Percentiles rank a stretch among this genome's conserved stretches.
phyloP scores from a whole-genome alignment of 305 asterid species.

The Striga hermonthica region DNA sequence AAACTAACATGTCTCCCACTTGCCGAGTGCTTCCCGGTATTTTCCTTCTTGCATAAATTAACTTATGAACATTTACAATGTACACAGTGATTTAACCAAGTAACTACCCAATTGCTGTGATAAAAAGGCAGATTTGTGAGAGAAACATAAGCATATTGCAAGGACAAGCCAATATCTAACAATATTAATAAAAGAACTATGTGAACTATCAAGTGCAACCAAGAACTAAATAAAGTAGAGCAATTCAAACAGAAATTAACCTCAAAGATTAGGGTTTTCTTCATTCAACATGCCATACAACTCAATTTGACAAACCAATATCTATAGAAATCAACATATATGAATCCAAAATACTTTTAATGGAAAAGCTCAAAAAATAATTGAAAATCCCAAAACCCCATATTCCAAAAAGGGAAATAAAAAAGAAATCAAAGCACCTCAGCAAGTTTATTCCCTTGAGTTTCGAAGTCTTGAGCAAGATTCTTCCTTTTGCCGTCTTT shows the following conservation, averaged over 20 bases:
- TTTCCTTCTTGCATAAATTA: conserved; percentile 53
- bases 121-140: neutral
- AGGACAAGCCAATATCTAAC: conserved; percentile 1
- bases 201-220: neutral
- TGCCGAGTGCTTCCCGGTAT: conserved; percentile 77
- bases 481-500: conserved; percentile 38
- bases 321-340: neutral
- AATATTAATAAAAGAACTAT: neutral
- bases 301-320: conserved; percentile 22
- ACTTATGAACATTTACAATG: neutral
- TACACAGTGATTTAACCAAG: conserved; percentile 6
- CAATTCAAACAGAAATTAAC: neutral
- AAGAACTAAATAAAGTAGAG: neutral
- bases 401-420: conserved; percentile 12
- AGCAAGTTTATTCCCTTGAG: conserved; percentile 70
- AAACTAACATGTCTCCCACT: conserved; percentile 56
- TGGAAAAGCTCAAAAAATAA: too few species aligned
- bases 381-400: conserved; percentile 1
- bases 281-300: neutral
- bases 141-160: neutral
- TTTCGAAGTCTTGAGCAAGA: conserved; percentile 52
- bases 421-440: conserved; percentile 45
- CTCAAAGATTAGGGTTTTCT: conserved; percentile 10
- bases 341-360: too few species aligned
- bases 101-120: conserved; percentile 5